These are phyloP conservation scores for Monosporozyma aquatica DNA, from an alignment of 805 yeast genomes.

Conservation along the genomic window DNA sequence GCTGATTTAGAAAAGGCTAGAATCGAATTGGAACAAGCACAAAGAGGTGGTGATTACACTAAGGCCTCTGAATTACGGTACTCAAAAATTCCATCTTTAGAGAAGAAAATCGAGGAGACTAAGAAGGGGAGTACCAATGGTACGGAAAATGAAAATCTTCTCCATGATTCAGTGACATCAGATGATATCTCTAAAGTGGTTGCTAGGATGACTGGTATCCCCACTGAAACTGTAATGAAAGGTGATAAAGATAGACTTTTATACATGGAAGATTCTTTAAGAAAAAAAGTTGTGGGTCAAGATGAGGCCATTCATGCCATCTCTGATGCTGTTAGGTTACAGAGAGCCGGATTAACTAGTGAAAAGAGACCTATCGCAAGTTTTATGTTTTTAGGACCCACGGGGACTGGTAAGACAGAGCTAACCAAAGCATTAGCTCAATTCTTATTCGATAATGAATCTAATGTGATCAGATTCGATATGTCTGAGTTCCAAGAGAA, in stretches of 20 bases:
- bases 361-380: conserved; percentile 94
- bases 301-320: conserved; percentile 88
- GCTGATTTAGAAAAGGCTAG: conserved; percentile 76
- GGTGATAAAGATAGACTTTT: conserved; percentile 89
- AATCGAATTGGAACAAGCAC: conserved; percentile 71
- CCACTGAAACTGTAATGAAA: conserved; percentile 79
- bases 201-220: conserved; percentile 92
- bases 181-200: conserved; percentile 91
- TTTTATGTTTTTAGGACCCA: conserved; percentile 94
- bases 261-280: conserved; percentile 75
- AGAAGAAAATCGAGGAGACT: conserved; percentile 44
- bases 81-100: conserved; percentile 73
- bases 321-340: conserved; percentile 89
- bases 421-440: conserved; percentile 87
- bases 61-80: conserved; percentile 86
- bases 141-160: conserved; percentile 16
- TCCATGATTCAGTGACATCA: conserved; percentile 85
- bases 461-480: conserved; percentile 82
- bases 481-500: conserved; percentile 98
- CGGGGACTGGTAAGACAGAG: conserved; percentile 98
- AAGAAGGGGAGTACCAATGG: conserved; percentile 32
- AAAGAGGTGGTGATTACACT: conserved; percentile 78
- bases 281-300: conserved; percentile 82
- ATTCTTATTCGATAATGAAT: conserved; percentile 81
- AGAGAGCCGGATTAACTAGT: conserved; percentile 91